phyloP scores from a whole-genome alignment of 2,329 filamentous ascomycete genomes.

The Alternaria metachromatica region DNA sequence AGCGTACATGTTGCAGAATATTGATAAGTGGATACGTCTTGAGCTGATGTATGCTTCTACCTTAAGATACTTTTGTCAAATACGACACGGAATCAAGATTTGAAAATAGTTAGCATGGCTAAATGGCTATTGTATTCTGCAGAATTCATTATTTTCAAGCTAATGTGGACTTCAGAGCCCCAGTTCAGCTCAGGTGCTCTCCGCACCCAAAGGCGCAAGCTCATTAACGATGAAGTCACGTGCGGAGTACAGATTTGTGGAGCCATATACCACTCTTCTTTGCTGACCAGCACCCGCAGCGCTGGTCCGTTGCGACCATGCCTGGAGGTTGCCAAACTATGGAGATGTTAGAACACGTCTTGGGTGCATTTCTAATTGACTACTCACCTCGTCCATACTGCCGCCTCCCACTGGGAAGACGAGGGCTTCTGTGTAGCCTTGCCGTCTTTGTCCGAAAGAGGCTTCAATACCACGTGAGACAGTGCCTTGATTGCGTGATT shows the following conservation, averaged over 20 bases:
- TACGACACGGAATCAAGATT: background rate
- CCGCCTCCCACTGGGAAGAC: constrained; percentile 94
- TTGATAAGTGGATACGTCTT: background rate
- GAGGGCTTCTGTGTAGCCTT: constrained; percentile 87
- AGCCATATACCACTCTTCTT: constrained; percentile 90
- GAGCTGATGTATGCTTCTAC: background rate
- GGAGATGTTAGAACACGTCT: background rate
- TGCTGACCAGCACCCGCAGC: constrained; percentile 65
- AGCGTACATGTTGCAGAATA: background rate
- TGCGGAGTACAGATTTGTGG: constrained; percentile 75
- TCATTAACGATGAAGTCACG: constrained; percentile 66
- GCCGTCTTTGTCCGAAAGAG: constrained; percentile 87
- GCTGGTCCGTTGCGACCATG: constrained; percentile 85
- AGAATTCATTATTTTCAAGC: background rate
- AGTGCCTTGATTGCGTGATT: constrained; percentile 52
- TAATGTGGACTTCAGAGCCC: background rate
- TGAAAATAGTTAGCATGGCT: background rate
- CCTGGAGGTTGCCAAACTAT: constrained; percentile 74
- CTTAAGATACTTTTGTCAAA: background rate
- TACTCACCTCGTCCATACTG: constrained; percentile 96
- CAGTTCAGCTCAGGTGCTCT: constrained; percentile 44
- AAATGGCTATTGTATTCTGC: background rate
- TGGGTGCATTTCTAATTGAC: background rate
- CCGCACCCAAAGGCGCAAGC: constrained; percentile 63
- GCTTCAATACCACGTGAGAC: constrained; percentile 70